Evolutionary conservation across 352 stramenopile genomes (phyloP).

Genomic region (Phytophthora constricta): DNA sequence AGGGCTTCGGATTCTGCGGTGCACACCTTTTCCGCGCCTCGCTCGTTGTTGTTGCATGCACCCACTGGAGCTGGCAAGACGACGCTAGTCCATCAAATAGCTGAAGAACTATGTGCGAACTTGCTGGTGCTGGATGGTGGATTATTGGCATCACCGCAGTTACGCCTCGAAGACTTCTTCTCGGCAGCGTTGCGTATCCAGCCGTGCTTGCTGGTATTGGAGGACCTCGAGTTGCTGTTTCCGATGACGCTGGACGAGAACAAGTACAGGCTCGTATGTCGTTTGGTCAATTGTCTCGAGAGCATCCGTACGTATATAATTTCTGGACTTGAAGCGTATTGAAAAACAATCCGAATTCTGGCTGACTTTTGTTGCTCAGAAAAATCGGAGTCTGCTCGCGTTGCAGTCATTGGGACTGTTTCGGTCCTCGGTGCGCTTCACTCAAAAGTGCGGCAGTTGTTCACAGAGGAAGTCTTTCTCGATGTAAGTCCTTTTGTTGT

Average conservation of each 20-base stretch:
- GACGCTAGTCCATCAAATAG: slow-evolving; percentile 62
- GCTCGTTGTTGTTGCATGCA: slow-evolving; percentile 68
- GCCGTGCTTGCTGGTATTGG: slow-evolving; percentile 68
- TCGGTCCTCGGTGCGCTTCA: slow-evolving; percentile 62
- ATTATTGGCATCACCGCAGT: slow-evolving; percentile 58
- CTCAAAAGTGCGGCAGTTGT: slow-evolving; percentile 72
- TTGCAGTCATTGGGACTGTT: slow-evolving; percentile 74
- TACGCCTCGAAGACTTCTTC: slow-evolving; percentile 70
- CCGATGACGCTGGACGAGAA: slow-evolving; percentile 68
- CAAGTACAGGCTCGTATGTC: slow-evolving; percentile 76
- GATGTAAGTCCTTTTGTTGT: slow-evolving; percentile 46
- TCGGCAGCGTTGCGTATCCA: slow-evolving; percentile 74
- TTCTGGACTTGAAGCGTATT: background rate
- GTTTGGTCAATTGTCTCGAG: slow-evolving; percentile 62
- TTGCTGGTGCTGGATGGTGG: slow-evolving; percentile 70
- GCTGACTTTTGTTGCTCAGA: slow-evolving; percentile 22
- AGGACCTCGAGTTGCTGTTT: slow-evolving; percentile 83
- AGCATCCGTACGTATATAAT: slow-evolving; percentile 51
- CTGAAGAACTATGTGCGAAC: slow-evolving; percentile 53
- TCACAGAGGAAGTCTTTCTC: slow-evolving; percentile 77
- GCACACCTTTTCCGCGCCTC: slow-evolving; percentile 22
- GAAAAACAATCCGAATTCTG: background rate
- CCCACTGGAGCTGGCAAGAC: slow-evolving; percentile 79
- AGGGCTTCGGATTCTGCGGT: background rate
- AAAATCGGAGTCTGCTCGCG: slow-evolving; percentile 31